Evolutionary conservation across 2,329 filamentous ascomycete genomes (phyloP), one percentile per base, ranked within the genome.

Genomic region (Cordyceps cateniannulata): DNA sequence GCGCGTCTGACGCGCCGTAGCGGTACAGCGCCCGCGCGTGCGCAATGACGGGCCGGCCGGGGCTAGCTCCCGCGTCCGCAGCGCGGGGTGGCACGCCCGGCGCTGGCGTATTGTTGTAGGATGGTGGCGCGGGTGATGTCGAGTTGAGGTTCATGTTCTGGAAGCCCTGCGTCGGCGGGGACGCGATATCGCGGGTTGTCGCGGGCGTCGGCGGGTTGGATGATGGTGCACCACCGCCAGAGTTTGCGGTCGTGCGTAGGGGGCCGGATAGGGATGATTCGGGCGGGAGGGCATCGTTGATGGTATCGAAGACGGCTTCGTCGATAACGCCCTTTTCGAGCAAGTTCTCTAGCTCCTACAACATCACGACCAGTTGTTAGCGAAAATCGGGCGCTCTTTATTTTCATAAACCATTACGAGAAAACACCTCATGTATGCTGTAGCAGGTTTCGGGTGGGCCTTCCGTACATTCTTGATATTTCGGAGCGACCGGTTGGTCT

Each of bases 271-370:
- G 79, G 22, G 84, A 78, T 18, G 84, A 84, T 71, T 92, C 89
- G 65, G 82, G 76, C 40, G 93, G 93, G 35, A 98, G 86, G 68
- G 90, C 82, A 65, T 80, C 77, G 70, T 87, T 81, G 72, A 97
- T 91, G 56, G 81, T 82, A 69, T 90, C 87, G 71, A 93, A 91
- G 70, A 88, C 85, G 60, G 85, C 77, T 62, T 90, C 86, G 64
- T 83, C 85, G 72, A 98, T 90, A 70, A 93, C 81, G 66, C 87
- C 87, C 69, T 89, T 85, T 73, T 96, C 93, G 66, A 91, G 84
- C 63, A 98, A 89, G 67, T 87, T 89, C 75, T 96, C 92, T 63
- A 97, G 89, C 78, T 97, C 93, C 93, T 96, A 66, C 12, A 35
- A 67, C 18, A 35, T 10, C 8, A 22, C 27, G 25, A 20, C 24